A percentile compares a stretch with the other conserved stretches of the same genome.
Evolutionary conservation across 768 basidiomycete species (phyloP).

Genomic region (Boletus barrowsii): DNA sequence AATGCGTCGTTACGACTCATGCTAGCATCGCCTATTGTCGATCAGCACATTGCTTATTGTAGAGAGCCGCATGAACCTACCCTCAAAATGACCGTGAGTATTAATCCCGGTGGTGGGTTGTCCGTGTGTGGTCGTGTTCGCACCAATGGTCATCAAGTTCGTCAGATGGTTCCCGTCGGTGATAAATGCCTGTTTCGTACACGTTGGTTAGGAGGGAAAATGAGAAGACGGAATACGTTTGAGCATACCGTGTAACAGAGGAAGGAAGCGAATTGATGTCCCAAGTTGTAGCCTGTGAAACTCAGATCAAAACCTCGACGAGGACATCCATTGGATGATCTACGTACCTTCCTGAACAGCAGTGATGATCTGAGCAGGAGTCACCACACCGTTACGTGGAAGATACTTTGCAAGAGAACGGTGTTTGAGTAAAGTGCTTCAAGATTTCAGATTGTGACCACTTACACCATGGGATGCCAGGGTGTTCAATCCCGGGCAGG

Average conservation of each 20-base stretch:
- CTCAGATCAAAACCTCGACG: not conserved
- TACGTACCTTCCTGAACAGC: slow-evolving; percentile 18
- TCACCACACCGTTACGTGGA: slow-evolving; percentile 11
- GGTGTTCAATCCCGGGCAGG: slow-evolving; percentile 22
- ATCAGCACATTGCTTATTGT: too few relatives aligned
- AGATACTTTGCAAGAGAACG: slow-evolving; percentile 11
- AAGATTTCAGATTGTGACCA: not conserved
- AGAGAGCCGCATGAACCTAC: not conserved
- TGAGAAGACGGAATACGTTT: not conserved
- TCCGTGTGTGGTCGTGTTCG: slow-evolving; percentile 11
- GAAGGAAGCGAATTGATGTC: slow-evolving; percentile 11
- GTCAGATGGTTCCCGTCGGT: slow-evolving; percentile 26
- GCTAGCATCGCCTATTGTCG: slow-evolving; percentile 18
- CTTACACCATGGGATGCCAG: slow-evolving; percentile 23
- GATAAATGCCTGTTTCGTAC: slow-evolving; percentile 2
- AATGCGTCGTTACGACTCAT: slow-evolving; percentile 19
- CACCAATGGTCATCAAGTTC: slow-evolving; percentile 24
- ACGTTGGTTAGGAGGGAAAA: not conserved
- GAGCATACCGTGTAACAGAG: slow-evolving; percentile 14
- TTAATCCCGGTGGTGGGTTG: slow-evolving; percentile 12
- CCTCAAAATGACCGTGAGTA: slow-evolving; percentile 22
- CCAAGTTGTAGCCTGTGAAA: slow-evolving; percentile 22
- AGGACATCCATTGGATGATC: too few relatives aligned
- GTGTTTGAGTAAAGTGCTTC: not conserved
- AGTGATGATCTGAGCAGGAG: slow-evolving; percentile 21